These are phyloP conservation scores for Opeltia flavorubescens DNA, from an alignment of 495 filamentous ascomycete species.

Conservation along the genomic window DNA sequence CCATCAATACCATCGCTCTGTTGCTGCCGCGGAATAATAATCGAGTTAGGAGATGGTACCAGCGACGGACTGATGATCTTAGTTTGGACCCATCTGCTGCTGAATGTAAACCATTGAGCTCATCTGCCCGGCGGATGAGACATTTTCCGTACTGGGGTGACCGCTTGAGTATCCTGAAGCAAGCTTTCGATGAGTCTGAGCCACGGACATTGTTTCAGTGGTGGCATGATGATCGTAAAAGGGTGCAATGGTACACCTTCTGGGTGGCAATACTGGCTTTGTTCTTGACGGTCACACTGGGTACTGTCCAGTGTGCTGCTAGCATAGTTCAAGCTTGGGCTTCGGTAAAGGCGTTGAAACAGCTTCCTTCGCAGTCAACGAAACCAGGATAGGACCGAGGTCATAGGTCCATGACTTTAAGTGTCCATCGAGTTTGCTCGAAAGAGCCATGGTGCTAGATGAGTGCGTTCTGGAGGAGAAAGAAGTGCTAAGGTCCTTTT, in stretches of 20 bases:
- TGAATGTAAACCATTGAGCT: constrained; percentile 13
- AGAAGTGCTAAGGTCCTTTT: too few species aligned
- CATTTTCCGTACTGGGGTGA: constrained; percentile 35
- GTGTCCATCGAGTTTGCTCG: too few species aligned
- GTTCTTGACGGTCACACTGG: constrained; percentile 33
- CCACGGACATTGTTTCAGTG: constrained; percentile 31
- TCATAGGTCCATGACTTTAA: too few species aligned
- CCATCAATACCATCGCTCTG: constrained; percentile 27
- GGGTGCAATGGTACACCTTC: constrained; percentile 38
- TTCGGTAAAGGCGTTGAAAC: too few species aligned
- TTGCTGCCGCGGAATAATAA: constrained; percentile 25
- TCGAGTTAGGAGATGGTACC: constrained; percentile 17
- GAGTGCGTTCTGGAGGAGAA: too few species aligned
- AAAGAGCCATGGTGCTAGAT: too few species aligned
- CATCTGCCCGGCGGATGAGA: constrained; percentile 24
- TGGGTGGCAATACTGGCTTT: constrained; percentile 35
- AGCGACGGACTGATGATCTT: constrained; percentile 1
- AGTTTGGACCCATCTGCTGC: constrained; percentile 15
- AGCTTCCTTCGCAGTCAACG: too few species aligned
- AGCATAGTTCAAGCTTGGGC: too few species aligned
- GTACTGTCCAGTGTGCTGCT: constrained; percentile 34
- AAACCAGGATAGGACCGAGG: too few species aligned
- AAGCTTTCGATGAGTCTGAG: constrained; percentile 32
- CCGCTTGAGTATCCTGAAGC: constrained; percentile 34
- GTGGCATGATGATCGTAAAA: constrained; percentile 36